Base-by-base conservation (phyloP, 2,329 filamentous ascomycete genomes). In the Cytospora chrysosperma region DNA sequence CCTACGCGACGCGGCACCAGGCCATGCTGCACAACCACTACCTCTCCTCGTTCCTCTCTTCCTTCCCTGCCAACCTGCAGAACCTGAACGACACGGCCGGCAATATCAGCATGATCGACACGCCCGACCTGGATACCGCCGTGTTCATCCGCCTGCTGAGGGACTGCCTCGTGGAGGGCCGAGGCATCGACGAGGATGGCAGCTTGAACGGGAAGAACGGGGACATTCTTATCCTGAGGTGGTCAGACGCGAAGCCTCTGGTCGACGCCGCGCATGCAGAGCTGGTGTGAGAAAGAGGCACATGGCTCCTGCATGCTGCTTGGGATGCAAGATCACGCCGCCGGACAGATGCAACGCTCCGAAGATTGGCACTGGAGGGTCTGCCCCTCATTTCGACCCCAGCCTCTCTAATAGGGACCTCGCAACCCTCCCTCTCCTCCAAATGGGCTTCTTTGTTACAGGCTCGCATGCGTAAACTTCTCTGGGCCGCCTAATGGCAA, bases 21-120 rank as follows among this genome's bases (percentile, higher is more conserved):
- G 86, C 90, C 10, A 82, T 99, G 1, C 83, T 98, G 21, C 88
- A 93, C 62, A 84, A 87, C 59, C 93, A 98, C 76, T 98, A 96
- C 77, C 82, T 90, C 6, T 85, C 88, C 1, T 94, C 91, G 1
- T 99, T 99, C 72, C 82, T 99, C 19, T 84, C 83, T 0, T 87
- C 89, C 15, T 97, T 99, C 70, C 95, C 95, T 0, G 78, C 85
- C 17, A 82, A 86, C 53, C 76, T 99, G 70, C 90, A 94, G 75
- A 88, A 93, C 69, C 79, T 99, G 60, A 96, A 98, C 76, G 95
- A 99, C 78, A 91, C 90, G 17, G 88, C 90, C 0, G 94, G 93
- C 32, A 93, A 93, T 12, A 88, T 94, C 62, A 93, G 86, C 77
- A 99, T 99, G 95, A 86, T 98, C 32, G 93, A 97, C 72, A 82